A percentile compares a stretch with the other conserved stretches of the same genome.
Evolutionary conservation across 1,139 yeast species (phyloP).

Genomic region (Scheffersomyces quercinus): DNA sequence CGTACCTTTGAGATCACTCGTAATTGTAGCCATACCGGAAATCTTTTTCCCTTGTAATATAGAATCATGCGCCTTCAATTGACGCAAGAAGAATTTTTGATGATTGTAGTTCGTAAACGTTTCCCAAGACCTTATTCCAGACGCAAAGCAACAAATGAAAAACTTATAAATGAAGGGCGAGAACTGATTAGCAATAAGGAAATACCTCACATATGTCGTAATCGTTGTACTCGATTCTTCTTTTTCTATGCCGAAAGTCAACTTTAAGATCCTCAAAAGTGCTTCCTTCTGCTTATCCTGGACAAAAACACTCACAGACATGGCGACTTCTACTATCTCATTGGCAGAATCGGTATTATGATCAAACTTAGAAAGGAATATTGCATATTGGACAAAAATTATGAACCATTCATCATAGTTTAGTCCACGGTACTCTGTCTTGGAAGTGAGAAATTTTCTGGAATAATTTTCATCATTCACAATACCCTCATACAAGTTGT

Average conservation of each 20-base stretch:
- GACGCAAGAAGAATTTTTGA: slow-evolving; percentile 87
- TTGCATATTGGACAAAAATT: slow-evolving; percentile 74
- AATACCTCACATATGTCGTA: slow-evolving; percentile 55
- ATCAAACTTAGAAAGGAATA: slow-evolving; percentile 64
- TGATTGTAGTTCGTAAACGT: slow-evolving; percentile 75
- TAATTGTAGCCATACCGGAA: slow-evolving; percentile 77
- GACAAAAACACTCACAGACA: slow-evolving; percentile 72
- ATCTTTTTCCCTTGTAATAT: slow-evolving; percentile 51
- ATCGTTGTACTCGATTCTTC: slow-evolving; percentile 53
- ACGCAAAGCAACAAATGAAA: slow-evolving; percentile 65
- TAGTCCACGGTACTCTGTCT: slow-evolving; percentile 69
- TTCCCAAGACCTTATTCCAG: slow-evolving; percentile 60
- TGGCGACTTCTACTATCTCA: slow-evolving; percentile 71
- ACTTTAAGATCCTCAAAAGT: slow-evolving; percentile 60
- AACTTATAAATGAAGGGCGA: slow-evolving; percentile 67
- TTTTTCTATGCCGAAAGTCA: slow-evolving; percentile 60
- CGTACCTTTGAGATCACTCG: slow-evolving; percentile 41
- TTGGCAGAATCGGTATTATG: slow-evolving; percentile 63
- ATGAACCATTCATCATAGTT: slow-evolving; percentile 82
- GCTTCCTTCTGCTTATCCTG: slow-evolving; percentile 58
- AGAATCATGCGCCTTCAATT: slow-evolving; percentile 84
- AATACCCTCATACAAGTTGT: slow-evolving; percentile 66
- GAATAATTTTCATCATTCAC: slow-evolving; percentile 36
- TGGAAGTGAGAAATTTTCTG: slow-evolving; percentile 43
- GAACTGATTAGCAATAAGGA: slow-evolving; percentile 72